Evolutionary conservation across 345 rosid species (phyloP), one percentile per base, ranked within the genome.

Genomic region (Isatis tinctoria): DNA sequence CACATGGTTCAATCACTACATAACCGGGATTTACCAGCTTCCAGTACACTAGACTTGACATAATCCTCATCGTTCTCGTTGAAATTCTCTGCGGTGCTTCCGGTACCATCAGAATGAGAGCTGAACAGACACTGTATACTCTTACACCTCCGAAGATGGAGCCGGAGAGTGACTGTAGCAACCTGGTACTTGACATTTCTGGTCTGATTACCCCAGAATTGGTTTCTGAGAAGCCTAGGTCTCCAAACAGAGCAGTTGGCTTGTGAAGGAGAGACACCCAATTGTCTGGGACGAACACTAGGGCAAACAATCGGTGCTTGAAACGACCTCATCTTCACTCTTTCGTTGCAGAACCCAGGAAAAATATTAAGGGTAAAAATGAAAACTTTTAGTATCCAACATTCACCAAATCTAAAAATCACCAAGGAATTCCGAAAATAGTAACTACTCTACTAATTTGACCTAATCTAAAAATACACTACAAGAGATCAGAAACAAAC

Each of bases 31-130:
- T 60, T 85, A 93, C 98, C 98, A 71, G 98, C 97, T 85, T 94
- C 98, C 48, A 94, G 83, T 22, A 94, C 80, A 77, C 86, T 91
- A 33, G 97, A 91, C 60, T 86, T 83, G 54, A 94, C 91, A 82
- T 85, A 94, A 75, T 91, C 93, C 26, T 83, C 97, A 78, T 94
- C 93, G 17, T 86, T 87, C 69, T 88, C 95, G 70, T 85, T 87
- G 82, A 94, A 91, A 79, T 87, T 91, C 85, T 88, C 96, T 0
- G 96, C 97, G 47, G 65, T 87, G 75, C 89, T 89, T 27, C 93
- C 97, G 35, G 63, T 88, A 44, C 85, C 97, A 64, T 87, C 79
- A 0, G 97, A 88, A 7, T 90, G 92, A 4, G 98, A 94, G 77
- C 96, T 89, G 76, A 84, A 87, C 75, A 81, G 82, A 72, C 97